phyloP scores from a whole-genome alignment of 495 filamentous ascomycete species.

The Lentithecium fluviatile region DNA sequence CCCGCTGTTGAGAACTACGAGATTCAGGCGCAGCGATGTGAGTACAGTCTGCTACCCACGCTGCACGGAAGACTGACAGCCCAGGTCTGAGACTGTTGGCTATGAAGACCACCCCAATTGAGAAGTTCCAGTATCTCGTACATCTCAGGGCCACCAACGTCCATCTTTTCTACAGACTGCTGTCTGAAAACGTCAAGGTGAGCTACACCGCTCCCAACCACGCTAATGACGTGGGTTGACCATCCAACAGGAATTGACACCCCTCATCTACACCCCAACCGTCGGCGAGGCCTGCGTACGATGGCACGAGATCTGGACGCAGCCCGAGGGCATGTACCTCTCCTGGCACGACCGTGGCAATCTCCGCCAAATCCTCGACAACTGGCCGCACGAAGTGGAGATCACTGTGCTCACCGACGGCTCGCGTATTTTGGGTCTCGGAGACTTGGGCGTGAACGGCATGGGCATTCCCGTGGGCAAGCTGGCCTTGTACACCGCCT shows the following conservation, averaged over 20 bases:
- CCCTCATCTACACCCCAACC: slow-evolving; percentile 94
- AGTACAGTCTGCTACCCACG: slow-evolving; percentile 22
- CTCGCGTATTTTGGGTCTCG: slow-evolving; percentile 91
- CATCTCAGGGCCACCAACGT: slow-evolving; percentile 83
- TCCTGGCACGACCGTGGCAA: slow-evolving; percentile 87
- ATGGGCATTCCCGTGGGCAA: slow-evolving; percentile 98
- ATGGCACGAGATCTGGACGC: slow-evolving; percentile 94
- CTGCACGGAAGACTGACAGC: no score
- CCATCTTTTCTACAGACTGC: slow-evolving; percentile 90
- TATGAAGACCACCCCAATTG: slow-evolving; percentile 73
- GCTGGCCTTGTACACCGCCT: slow-evolving; percentile 89
- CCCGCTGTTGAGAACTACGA: slow-evolving; percentile 69
- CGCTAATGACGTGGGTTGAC: slow-evolving; percentile 24
- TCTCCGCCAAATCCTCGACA: slow-evolving; percentile 75
- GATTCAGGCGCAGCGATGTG: slow-evolving; percentile 67
- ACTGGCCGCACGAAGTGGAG: slow-evolving; percentile 90
- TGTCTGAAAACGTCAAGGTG: slow-evolving; percentile 85
- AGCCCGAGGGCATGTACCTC: slow-evolving; percentile 90
- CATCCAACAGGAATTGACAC: slow-evolving; percentile 68
- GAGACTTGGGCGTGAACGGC: slow-evolving; percentile 94
- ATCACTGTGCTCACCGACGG: slow-evolving; percentile 98
- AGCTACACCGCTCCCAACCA: slow-evolving; percentile 27
- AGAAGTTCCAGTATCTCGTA: slow-evolving; percentile 93
- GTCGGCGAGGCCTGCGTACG: slow-evolving; percentile 95
- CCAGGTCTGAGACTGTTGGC: slow-evolving; percentile 70